Evolutionary conservation across 129 eudicot species (phyloP).

Genomic region (Flaveria sonorensis): DNA sequence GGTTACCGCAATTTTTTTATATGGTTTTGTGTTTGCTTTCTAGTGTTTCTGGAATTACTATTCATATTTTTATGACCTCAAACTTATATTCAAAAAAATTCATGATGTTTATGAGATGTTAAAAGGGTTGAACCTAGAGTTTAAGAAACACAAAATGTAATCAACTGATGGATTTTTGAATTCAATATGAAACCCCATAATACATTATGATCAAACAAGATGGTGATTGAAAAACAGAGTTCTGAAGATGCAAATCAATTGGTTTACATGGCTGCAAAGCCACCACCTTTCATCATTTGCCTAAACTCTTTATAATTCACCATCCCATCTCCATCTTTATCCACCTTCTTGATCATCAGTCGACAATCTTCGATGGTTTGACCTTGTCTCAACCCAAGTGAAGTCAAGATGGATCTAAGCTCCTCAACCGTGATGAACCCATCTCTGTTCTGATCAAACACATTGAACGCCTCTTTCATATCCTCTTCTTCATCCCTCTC

Average conservation of each 20-base stretch:
- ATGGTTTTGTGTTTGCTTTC: neutral
- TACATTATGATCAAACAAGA: constrained; percentile 28
- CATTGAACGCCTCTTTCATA: constrained; percentile 80
- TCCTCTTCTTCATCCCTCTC: constrained; percentile 84
- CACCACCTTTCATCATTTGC: constrained; percentile 91
- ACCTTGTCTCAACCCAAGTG: constrained; percentile 83
- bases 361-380: constrained; percentile 67
- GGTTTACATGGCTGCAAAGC: constrained; percentile 56
- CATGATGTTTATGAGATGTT: neutral
- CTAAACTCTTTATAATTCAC: constrained; percentile 67
- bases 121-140: no score
- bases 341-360: constrained; percentile 75
- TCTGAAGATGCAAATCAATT: neutral
- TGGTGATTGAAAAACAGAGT: neutral
- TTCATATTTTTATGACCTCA: neutral
- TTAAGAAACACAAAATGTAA: neutral
- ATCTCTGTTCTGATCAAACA: constrained; percentile 87
- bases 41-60: neutral
- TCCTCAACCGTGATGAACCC: constrained; percentile 86
- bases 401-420: constrained; percentile 61
- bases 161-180: neutral
- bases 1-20: neutral
- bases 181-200: constrained; percentile 5
- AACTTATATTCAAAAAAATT: neutral
- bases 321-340: constrained; percentile 81